Percentiles rank a stretch among this genome's conserved stretches.
Evolutionary conservation across 1,284 basidiomycete species (phyloP).

Genomic region (Trichosporon sp.): DNA sequence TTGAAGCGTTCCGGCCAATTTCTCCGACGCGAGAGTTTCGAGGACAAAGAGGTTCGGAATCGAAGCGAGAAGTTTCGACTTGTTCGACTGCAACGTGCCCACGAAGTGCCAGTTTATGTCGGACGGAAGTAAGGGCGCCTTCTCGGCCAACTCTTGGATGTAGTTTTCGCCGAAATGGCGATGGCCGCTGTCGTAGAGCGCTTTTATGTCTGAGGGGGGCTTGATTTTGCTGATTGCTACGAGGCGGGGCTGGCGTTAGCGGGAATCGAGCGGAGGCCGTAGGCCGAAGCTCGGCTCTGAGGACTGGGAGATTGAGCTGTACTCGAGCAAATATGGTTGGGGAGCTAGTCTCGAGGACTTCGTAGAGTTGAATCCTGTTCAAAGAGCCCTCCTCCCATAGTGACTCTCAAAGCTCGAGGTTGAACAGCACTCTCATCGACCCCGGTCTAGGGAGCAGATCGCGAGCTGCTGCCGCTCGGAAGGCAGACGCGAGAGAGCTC

Average conservation of each 20-base stretch:
- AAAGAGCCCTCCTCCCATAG: no score
- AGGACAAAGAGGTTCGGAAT: slow-evolving; percentile 84
- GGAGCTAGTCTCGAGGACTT: no score
- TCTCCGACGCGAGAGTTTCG: slow-evolving; percentile 83
- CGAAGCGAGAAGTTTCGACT: slow-evolving; percentile 78
- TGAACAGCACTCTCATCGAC: no score
- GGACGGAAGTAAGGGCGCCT: slow-evolving; percentile 68
- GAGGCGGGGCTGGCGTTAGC: slow-evolving; percentile 50
- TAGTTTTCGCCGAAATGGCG: slow-evolving; percentile 97
- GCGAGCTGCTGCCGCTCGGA: no score
- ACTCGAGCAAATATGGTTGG: no score
- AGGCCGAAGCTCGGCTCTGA: background rate
- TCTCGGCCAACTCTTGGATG: slow-evolving; percentile 89
- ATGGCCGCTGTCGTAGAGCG: slow-evolving; percentile 72
- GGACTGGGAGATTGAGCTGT: no score
- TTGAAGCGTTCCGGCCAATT: slow-evolving; percentile 77
- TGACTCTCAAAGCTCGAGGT: no score
- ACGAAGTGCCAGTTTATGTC: slow-evolving; percentile 97
- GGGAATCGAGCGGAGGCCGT: no score
- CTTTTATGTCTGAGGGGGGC: slow-evolving; percentile 76
- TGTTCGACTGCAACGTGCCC: slow-evolving; percentile 90
- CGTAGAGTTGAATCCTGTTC: no score
- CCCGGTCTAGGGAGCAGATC: no score
- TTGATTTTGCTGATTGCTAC: slow-evolving; percentile 96
- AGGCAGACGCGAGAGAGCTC: no score